Evolutionary conservation across 495 filamentous ascomycete species (phyloP).

Genomic region (Annulohypoxylon stygium): DNA sequence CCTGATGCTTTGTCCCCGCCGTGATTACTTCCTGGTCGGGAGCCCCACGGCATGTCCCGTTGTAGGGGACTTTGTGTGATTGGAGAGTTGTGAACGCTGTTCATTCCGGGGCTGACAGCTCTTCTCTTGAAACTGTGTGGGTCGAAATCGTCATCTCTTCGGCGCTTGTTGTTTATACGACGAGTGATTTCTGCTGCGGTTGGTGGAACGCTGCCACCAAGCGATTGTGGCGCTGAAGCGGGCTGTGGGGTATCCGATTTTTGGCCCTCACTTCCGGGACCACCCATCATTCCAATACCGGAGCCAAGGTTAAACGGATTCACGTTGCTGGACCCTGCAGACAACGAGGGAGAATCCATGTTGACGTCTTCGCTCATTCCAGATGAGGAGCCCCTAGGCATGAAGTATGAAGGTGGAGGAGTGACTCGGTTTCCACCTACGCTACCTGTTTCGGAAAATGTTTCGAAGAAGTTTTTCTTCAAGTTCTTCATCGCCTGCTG

Average conservation of each 20-base stretch:
- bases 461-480: conserved; percentile 83
- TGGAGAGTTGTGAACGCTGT: conserved; percentile 86
- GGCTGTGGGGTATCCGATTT: conserved; percentile 60
- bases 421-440: conserved; percentile 72
- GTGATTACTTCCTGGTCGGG: conserved; percentile 68
- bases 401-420: conserved; percentile 69
- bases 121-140: conserved; percentile 90
- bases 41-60: conserved; percentile 78
- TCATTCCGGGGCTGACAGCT: conserved; percentile 90
- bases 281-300: conserved; percentile 17
- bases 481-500: conserved; percentile 78
- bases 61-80: conserved; percentile 86
- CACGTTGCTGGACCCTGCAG: conserved; percentile 51
- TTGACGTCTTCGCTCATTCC: conserved; percentile 78
- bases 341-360: conserved; percentile 80
- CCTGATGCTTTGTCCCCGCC: conserved; percentile 65
- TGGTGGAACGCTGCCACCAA: conserved; percentile 52
- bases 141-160: conserved; percentile 93
- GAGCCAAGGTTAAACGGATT: conserved; percentile 38
- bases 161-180: conserved; percentile 78
- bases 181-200: conserved; percentile 76
- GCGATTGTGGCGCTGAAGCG: conserved; percentile 54
- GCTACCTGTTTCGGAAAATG: conserved; percentile 68
- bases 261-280: conserved; percentile 40
- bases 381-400: conserved; percentile 69